Base-by-base conservation (phyloP, 495 filamentous ascomycete species). In the Glutinoglossum americanum region DNA sequence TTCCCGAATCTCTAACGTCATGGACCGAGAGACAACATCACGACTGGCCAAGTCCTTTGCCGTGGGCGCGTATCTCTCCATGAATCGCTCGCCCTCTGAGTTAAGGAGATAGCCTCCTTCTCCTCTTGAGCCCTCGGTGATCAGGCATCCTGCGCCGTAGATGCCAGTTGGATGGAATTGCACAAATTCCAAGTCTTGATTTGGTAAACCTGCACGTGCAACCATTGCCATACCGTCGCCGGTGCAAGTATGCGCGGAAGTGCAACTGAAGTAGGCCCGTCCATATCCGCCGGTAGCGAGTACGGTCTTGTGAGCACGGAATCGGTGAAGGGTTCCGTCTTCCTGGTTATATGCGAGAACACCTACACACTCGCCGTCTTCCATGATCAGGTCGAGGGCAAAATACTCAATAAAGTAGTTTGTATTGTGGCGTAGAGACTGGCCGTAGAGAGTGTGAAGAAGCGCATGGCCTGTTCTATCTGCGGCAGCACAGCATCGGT, bases 351-450 rank as follows among this genome's bases (percentile, higher is more conserved):
- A 94, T 58, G 89, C 89, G 60, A 96, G 75, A 62, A 97, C 88
- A 76, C 90, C 90, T 60, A 88, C 85, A 75, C 90, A 97, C 69
- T 87, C 84, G 57, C 92, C 92, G 66, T 88, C 84, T 71, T 94
- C 84, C 90, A 96, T 97, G 65, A 97, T 79, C 69, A 97, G 73
- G 70, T 97, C 90, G 59, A 94, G 75, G 59, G 87, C 90, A 71
- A 97, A 97, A 77, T 87, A 97, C 74, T 97, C 90, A 67, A 97
- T 95, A 74, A 97, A 96, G 78, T 95, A 97, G 74, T 96, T 95
- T 65, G 90, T 94, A 74, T 94, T 93, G 74, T 97, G 87, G 65
- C 87, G 75, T 57, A 97, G 78, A 58, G 90, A 96, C 77, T 96
- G 92, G 67, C 92, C 90, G 73, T 97, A 97, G 63, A 97, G 83